A percentile compares a stretch with the other conserved stretches of the same genome.
These are phyloP conservation scores for Vitis rotundifolia DNA, from an alignment of 164 flowering plant genomes.

Conservation along the genomic window DNA sequence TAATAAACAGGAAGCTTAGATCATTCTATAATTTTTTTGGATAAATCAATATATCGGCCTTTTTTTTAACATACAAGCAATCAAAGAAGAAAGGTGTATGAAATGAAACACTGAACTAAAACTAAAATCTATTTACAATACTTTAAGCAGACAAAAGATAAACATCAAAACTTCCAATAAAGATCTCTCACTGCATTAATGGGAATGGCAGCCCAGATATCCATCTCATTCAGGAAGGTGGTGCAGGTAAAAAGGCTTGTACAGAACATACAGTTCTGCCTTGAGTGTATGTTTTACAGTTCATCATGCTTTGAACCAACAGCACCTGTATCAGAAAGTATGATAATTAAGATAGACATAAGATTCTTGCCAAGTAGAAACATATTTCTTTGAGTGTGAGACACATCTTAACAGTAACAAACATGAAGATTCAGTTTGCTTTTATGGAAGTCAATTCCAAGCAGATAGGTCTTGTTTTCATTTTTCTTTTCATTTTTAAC, in stretches of 20 bases:
- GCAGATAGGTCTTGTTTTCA: too few relatives aligned
- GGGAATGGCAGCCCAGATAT: background rate
- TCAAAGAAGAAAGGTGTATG: background rate
- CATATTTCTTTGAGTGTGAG: background rate
- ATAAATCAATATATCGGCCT: background rate
- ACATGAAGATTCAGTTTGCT: too few relatives aligned
- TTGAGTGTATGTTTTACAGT: conserved; percentile 26
- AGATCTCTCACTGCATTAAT: background rate
- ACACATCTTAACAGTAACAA: background rate
- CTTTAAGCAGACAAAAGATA: background rate
- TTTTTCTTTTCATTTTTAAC: too few relatives aligned
- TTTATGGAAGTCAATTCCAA: too few relatives aligned
- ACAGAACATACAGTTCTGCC: background rate
- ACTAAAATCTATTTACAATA: background rate
- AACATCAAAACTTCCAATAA: background rate
- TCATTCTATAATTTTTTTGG: background rate
- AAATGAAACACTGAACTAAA: too few relatives aligned
- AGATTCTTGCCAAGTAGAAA: background rate
- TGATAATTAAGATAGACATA: background rate
- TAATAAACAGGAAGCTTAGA: too few relatives aligned
- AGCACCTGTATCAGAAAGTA: conserved; percentile 19
- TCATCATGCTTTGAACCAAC: conserved; percentile 54
- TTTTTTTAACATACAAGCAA: background rate
- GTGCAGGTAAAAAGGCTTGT: background rate
- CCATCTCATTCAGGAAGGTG: background rate